Percentiles rank a stretch among this genome's conserved stretches.
phyloP scores from a whole-genome alignment of 108 stramenopile species.

The Cyclotella sp. region DNA sequence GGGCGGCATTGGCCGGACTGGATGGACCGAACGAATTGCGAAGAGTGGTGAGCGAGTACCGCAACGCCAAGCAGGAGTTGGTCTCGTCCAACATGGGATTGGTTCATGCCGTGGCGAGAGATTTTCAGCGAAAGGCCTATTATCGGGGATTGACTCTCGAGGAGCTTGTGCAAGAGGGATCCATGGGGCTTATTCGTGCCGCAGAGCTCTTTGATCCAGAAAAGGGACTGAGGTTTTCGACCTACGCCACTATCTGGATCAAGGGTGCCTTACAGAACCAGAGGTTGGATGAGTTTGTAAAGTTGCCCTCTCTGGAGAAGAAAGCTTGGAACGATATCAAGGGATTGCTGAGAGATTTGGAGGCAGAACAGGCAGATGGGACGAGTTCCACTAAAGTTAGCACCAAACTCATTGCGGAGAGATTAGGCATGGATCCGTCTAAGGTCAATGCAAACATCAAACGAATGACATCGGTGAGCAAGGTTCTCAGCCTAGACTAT shows the following conservation, averaged over 20 bases:
- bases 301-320: slow-evolving; percentile 70
- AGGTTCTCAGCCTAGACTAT: slow-evolving; percentile 80
- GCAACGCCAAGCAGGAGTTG: slow-evolving; percentile 73
- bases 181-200: slow-evolving; percentile 89
- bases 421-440: slow-evolving; percentile 53
- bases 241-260: slow-evolving; percentile 99
- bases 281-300: slow-evolving; percentile 59
- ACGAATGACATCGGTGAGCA: slow-evolving; percentile 67
- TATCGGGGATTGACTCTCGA: slow-evolving; percentile 56
- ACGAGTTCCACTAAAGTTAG: neutral
- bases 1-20: slow-evolving; percentile 68
- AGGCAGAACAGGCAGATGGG: slow-evolving; percentile 12
- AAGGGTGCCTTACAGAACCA: slow-evolving; percentile 83
- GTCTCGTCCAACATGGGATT: slow-evolving; percentile 83
- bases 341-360: slow-evolving; percentile 55
- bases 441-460: slow-evolving; percentile 56
- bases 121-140: slow-evolving; percentile 40
- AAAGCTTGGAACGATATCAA: slow-evolving; percentile 75
- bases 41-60: slow-evolving; percentile 63
- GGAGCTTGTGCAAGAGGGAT: slow-evolving; percentile 95
- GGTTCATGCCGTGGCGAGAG: slow-evolving; percentile 78
- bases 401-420: slow-evolving; percentile 40
- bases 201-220: slow-evolving; percentile 93
- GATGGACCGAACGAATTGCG: slow-evolving; percentile 62
- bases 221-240: slow-evolving; percentile 88